These are phyloP conservation scores for Sclerotinia spermophila DNA, from an alignment of 2,329 filamentous ascomycete genomes.

Conservation along the genomic window DNA sequence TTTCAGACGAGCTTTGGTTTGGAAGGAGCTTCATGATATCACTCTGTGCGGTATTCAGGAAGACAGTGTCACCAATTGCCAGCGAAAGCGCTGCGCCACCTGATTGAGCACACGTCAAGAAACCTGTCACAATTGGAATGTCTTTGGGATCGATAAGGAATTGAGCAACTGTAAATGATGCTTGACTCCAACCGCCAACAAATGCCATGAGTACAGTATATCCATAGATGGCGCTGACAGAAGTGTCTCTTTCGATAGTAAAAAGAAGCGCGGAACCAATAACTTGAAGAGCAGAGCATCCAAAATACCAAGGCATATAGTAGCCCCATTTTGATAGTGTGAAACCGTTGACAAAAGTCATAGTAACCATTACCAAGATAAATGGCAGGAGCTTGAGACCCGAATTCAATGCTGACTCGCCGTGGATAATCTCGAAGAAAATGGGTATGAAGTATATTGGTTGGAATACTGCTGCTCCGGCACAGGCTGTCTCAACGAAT, in stretches of 20 bases:
- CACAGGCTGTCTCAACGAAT: slow-evolving; percentile 37
- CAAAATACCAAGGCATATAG: slow-evolving; percentile 41
- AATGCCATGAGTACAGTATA: neutral
- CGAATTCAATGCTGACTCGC: slow-evolving; percentile 45
- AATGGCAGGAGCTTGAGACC: slow-evolving; percentile 40
- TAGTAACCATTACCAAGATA: slow-evolving; percentile 38
- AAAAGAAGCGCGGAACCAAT: neutral
- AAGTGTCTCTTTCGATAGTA: neutral
- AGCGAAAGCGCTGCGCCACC: neutral
- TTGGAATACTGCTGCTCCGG: slow-evolving; percentile 40
- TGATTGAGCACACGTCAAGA: neutral
- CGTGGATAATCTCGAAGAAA: slow-evolving; percentile 49
- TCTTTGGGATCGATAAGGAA: neutral
- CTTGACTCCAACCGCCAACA: neutral
- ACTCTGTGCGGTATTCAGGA: neutral
- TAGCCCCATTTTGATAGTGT: slow-evolving; percentile 38
- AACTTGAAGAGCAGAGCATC: slow-evolving; percentile 13
- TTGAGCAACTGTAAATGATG: neutral
- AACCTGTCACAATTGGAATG: neutral
- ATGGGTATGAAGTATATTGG: slow-evolving; percentile 44
- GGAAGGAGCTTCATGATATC: neutral
- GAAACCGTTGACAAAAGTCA: slow-evolving; percentile 36
- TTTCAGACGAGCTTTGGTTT: neutral
- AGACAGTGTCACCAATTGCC: neutral
- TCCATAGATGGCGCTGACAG: neutral